A percentile compares a stretch with the other conserved stretches of the same genome.
Conservation (phyloP, 2,329 filamentous ascomycete species). For the Penicillium sp. region DNA sequence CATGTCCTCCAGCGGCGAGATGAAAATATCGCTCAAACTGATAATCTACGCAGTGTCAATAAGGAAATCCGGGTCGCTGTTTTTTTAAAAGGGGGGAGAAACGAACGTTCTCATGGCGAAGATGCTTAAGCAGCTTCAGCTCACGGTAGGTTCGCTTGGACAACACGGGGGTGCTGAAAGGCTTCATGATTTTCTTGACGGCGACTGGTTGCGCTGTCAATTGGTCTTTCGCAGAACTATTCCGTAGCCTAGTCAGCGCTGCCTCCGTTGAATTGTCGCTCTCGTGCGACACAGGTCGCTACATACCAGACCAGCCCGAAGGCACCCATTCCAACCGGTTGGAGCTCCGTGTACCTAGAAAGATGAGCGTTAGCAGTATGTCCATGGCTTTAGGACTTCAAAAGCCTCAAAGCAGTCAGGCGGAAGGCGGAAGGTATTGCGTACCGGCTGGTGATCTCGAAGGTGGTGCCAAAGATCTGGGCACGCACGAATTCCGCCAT, state of each 20-base stretch:
- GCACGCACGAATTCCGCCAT: constrained; percentile 99
- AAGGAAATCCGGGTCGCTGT: not conserved
- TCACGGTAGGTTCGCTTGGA: constrained; percentile 98
- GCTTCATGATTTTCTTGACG: constrained; percentile 99
- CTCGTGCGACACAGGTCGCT: constrained; percentile 10
- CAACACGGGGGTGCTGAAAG: constrained; percentile 97
- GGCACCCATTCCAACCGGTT: constrained; percentile 98
- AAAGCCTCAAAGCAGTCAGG: not conserved
- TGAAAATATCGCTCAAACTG: constrained; percentile 98
- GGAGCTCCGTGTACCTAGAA: constrained; percentile 89
- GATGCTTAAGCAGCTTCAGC: constrained; percentile 93
- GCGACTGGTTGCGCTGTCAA: constrained; percentile 95
- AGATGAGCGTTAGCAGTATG: constrained; percentile 3
- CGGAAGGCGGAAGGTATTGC: constrained; percentile 10
- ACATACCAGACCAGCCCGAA: constrained; percentile 96
- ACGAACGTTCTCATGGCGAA: constrained; percentile 89
- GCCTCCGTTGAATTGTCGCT: not conserved
- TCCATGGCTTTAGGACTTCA: not conserved
- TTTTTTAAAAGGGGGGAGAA: not conserved
- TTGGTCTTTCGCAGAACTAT: constrained; percentile 93
- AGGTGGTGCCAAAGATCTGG: constrained; percentile 99
- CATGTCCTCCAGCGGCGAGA: constrained; percentile 98
- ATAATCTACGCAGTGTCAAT: constrained; percentile 68
- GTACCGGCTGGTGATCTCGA: constrained; percentile 98
- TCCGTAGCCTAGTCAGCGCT: constrained; percentile 18